Conservation (phyloP, 2,329 filamentous ascomycete species). For the Aureobasidium sp. region DNA sequence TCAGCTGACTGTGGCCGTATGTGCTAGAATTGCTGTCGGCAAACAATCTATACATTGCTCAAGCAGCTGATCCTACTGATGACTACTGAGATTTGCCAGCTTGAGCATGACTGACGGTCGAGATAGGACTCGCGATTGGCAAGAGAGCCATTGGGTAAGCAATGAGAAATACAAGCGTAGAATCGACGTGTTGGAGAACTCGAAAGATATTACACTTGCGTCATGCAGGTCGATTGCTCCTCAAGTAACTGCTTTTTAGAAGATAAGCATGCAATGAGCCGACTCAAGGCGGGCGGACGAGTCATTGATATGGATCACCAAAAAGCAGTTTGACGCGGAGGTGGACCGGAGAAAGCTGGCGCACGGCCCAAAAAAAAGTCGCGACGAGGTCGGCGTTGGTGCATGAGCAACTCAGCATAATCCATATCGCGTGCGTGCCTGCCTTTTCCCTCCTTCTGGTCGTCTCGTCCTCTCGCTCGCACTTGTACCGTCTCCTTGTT, state of each 20-base stretch:
- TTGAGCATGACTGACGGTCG: not conserved
- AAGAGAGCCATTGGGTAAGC: not conserved
- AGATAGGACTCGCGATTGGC: not conserved
- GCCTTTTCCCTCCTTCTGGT: not conserved
- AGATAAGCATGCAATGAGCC: not conserved
- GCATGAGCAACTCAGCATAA: slow-evolving; percentile 5
- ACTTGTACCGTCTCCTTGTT: not conserved
- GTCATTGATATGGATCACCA: not conserved
- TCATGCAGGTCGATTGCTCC: not conserved
- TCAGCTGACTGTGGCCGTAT: not conserved
- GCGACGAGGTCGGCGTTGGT: not conserved
- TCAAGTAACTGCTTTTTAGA: not conserved
- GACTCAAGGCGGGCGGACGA: not conserved
- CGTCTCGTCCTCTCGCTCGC: not conserved
- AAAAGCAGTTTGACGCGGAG: not conserved
- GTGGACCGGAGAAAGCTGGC: slow-evolving; percentile 1
- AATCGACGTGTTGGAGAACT: no score
- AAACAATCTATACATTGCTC: not conserved
- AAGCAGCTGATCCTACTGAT: no score
- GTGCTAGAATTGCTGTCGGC: not conserved
- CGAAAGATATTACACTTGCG: no score
- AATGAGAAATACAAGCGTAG: no score
- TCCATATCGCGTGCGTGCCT: slow-evolving; percentile 6
- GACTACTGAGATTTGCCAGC: no score
- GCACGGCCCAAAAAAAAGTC: slow-evolving; percentile 1